A percentile compares a stretch with the other conserved stretches of the same genome.
Evolutionary conservation across 352 stramenopile species (phyloP).

Genomic region (Phytophthora quininea): DNA sequence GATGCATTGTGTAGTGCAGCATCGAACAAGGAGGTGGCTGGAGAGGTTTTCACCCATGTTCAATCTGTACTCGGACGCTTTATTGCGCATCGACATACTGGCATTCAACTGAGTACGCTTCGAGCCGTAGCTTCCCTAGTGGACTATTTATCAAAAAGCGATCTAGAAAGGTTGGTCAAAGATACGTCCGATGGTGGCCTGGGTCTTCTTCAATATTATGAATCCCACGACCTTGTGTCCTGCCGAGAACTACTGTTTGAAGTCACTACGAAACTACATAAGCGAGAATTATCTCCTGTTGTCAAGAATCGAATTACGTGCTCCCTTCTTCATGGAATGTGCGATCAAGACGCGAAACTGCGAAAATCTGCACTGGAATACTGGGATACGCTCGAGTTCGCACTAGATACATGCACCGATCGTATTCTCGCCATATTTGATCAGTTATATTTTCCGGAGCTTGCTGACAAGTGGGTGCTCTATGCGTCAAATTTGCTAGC

Average conservation of each 20-base stretch:
- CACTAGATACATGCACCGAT: conserved; percentile 39
- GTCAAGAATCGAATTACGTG: conserved; percentile 32
- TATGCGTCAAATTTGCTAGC: conserved; percentile 73
- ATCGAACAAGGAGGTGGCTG: conserved; percentile 40
- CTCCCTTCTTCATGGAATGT: conserved; percentile 57
- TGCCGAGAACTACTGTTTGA: conserved; percentile 51
- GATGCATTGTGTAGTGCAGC: conserved; percentile 55
- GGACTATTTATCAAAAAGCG: conserved; percentile 29
- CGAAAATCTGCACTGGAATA: conserved; percentile 51
- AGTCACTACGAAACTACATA: conserved; percentile 45
- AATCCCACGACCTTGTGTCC: conserved; percentile 39
- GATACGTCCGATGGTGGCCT: conserved; percentile 39
- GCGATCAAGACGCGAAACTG: conserved; percentile 50
- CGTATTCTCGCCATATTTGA: conserved; percentile 65
- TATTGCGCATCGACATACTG: conserved; percentile 53
- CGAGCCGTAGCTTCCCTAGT: conserved; percentile 47
- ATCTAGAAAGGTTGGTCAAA: conserved; percentile 38
- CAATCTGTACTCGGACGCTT: conserved; percentile 56
- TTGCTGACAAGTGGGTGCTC: conserved; percentile 69
- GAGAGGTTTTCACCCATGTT: conserved; percentile 55
- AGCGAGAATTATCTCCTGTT: conserved; percentile 21
- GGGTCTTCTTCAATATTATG: conserved; percentile 43
- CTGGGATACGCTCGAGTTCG: conserved; percentile 44
- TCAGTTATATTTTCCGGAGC: conserved; percentile 43
- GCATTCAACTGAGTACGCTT: conserved; percentile 55